Percentiles rank a stretch among this genome's conserved stretches.
Conservation (phyloP, 495 filamentous ascomycete genomes). For the Aspergillus heteromorphus region DNA sequence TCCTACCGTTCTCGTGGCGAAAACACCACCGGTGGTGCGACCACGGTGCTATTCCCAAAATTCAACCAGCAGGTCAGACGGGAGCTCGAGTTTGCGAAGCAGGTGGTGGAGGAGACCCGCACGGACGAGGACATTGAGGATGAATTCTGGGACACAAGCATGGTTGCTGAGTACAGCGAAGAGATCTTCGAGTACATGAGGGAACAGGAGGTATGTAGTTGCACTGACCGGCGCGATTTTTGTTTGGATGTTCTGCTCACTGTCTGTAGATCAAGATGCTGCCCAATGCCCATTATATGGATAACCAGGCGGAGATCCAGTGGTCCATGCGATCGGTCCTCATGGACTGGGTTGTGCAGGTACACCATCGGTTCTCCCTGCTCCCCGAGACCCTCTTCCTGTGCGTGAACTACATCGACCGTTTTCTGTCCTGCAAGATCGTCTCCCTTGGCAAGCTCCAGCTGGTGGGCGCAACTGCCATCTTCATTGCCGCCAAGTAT, state of each 20-base stretch:
- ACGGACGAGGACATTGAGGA: slow-evolving; percentile 69
- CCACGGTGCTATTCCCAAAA: slow-evolving; percentile 67
- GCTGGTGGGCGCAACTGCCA: slow-evolving; percentile 90
- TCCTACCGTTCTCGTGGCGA: slow-evolving; percentile 70
- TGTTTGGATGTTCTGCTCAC: slow-evolving; percentile 8
- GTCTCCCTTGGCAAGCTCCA: slow-evolving; percentile 94
- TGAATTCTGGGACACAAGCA: slow-evolving; percentile 88
- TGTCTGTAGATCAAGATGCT: slow-evolving; percentile 62
- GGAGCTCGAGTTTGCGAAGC: slow-evolving; percentile 66
- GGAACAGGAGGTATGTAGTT: slow-evolving; percentile 70
- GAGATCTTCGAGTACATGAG: slow-evolving; percentile 94
- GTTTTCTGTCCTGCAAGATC: slow-evolving; percentile 90
- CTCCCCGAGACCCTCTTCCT: slow-evolving; percentile 94
- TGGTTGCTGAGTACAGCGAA: slow-evolving; percentile 94
- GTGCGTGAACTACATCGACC: slow-evolving; percentile 91
- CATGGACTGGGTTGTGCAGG: slow-evolving; percentile 97
- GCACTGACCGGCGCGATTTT: background rate
- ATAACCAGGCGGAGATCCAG: slow-evolving; percentile 91
- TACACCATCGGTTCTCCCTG: slow-evolving; percentile 84
- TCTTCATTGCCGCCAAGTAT: slow-evolving; percentile 96
- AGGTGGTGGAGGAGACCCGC: slow-evolving; percentile 56
- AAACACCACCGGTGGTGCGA: slow-evolving; percentile 71
- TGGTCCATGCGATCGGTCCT: slow-evolving; percentile 98
- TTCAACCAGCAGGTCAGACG: slow-evolving; percentile 53
- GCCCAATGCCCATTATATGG: slow-evolving; percentile 92